phyloP scores from a whole-genome alignment of 1,284 basidiomycete species.

The Hemileia vastatrix region DNA sequence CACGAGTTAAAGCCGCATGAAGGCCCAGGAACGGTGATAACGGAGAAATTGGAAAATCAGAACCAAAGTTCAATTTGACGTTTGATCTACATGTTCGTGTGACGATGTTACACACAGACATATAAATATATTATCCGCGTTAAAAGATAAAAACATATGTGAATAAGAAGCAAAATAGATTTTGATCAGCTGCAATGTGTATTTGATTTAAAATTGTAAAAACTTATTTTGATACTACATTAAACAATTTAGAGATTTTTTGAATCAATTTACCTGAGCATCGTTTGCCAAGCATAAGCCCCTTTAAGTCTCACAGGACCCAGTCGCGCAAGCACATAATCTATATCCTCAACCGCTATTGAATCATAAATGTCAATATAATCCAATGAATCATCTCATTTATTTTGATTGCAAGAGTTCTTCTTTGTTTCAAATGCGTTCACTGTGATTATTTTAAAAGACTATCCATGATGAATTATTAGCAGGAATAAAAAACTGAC shows the following conservation, averaged over 20 bases:
- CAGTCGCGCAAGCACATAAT: slow-evolving; percentile 33
- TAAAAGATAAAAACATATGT: too few species aligned
- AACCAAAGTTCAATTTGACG: slow-evolving; percentile 31
- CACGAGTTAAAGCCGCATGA: slow-evolving; percentile 34
- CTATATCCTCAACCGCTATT: slow-evolving; percentile 31
- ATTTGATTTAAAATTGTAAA: too few species aligned
- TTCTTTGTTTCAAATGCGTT: too few species aligned
- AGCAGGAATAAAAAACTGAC: slow-evolving; percentile 15
- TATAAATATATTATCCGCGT: too few species aligned
- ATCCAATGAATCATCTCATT: too few species aligned
- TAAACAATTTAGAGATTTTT: neutral
- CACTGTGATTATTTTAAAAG: too few species aligned
- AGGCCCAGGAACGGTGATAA: slow-evolving; percentile 34
- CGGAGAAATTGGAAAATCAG: slow-evolving; percentile 37
- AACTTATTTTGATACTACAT: too few species aligned
- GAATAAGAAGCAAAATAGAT: too few species aligned
- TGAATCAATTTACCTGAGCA: slow-evolving; percentile 22
- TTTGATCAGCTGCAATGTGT: too few species aligned
- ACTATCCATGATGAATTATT: neutral
- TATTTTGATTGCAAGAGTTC: too few species aligned
- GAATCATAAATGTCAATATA: neutral
- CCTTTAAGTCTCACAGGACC: slow-evolving; percentile 27
- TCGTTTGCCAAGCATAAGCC: slow-evolving; percentile 35
- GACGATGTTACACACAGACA: neutral
- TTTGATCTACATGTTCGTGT: slow-evolving; percentile 10